Conservation (phyloP, 2,329 filamentous ascomycete genomes). For the Beauveria bassiana region DNA sequence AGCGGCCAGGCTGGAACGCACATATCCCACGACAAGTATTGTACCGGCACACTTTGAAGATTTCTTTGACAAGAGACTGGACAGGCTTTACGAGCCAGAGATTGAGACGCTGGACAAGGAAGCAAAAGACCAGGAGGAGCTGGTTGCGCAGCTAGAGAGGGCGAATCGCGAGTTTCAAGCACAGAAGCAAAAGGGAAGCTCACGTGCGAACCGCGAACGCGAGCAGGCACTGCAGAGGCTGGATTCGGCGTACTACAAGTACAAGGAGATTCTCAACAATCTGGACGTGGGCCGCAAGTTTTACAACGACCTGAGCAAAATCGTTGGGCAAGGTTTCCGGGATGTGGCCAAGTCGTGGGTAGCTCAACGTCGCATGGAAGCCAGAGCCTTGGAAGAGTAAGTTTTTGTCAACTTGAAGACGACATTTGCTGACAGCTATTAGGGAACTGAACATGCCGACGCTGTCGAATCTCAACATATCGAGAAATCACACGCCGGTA, state of each 20-base stretch:
- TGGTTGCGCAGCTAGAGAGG: constrained; percentile 61
- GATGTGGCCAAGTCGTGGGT: constrained; percentile 73
- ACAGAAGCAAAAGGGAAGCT: constrained; percentile 59
- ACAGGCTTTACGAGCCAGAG: constrained; percentile 69
- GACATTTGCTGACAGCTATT: constrained; percentile 1
- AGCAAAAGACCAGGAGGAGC: constrained; percentile 64
- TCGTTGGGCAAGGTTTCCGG: constrained; percentile 70
- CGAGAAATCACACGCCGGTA: constrained; percentile 21
- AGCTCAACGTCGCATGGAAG: constrained; percentile 72
- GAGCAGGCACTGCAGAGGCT: constrained; percentile 81
- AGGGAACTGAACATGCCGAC: constrained; percentile 47
- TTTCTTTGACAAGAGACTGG: constrained; percentile 77
- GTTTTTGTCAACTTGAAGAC: constrained; percentile 20
- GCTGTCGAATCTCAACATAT: constrained; percentile 36
- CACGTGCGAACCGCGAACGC: constrained; percentile 57
- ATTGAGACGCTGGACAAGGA: constrained; percentile 64
- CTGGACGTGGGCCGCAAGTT: constrained; percentile 89
- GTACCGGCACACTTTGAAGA: constrained; percentile 86
- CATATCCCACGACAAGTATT: constrained; percentile 76
- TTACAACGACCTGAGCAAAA: constrained; percentile 89
- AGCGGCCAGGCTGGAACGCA: constrained; percentile 75
- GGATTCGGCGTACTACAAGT: constrained; percentile 88
- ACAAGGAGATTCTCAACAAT: constrained; percentile 91
- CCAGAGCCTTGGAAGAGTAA: constrained; percentile 68
- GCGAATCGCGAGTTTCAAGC: constrained; percentile 72